Conservation (phyloP, 306 rosid species). For the Rosa multiflora region DNA sequence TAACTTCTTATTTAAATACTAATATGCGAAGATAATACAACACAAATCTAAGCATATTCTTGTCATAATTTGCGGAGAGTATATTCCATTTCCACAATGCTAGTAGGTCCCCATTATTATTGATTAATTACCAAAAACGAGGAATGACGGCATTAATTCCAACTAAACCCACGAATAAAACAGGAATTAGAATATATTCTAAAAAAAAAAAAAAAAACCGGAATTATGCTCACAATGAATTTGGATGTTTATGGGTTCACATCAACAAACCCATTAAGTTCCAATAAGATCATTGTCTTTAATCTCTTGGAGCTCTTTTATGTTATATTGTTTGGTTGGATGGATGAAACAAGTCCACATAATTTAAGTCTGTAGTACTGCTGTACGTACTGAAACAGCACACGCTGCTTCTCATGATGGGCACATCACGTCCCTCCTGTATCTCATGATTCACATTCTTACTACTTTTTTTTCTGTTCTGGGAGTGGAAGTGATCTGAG, state of each 20-base stretch:
- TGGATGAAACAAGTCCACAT: not conserved
- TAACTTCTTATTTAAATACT: not conserved
- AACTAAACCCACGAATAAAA: not conserved
- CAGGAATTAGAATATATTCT: no score
- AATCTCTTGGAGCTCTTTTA: not conserved
- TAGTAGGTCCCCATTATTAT: not conserved
- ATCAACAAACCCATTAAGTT: no score
- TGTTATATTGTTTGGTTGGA: not conserved
- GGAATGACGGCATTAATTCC: not conserved
- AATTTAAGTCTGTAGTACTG: not conserved
- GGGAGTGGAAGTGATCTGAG: not conserved
- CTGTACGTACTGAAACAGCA: not conserved
- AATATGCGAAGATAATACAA: not conserved
- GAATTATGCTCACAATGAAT: not conserved
- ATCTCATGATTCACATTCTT: not conserved
- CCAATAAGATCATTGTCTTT: not conserved
- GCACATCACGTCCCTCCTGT: not conserved
- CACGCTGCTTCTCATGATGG: not conserved
- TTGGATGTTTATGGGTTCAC: not conserved
- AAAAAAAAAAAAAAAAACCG: not conserved
- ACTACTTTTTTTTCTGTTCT: not conserved
- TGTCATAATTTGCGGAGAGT: not conserved
- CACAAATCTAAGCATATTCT: slow-evolving; percentile 6
- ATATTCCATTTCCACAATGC: not conserved
- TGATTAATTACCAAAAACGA: not conserved